Base-by-base conservation (phyloP, 1,284 basidiomycete species). In the Phylloporus sp. region DNA sequence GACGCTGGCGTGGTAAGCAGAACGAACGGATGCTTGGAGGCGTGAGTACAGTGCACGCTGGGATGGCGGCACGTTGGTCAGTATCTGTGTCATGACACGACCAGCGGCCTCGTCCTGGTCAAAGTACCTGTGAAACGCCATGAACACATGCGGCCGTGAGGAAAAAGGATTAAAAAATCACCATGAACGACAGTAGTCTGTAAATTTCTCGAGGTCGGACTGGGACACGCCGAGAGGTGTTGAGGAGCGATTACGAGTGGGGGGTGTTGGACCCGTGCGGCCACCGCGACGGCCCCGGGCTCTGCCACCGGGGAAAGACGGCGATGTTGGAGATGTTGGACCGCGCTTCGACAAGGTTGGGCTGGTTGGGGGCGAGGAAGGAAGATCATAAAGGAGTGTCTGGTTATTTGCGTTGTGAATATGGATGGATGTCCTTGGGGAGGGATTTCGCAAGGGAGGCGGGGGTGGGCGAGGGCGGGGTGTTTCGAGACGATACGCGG, bases 21-120 rank as follows among this genome's bases (percentile, higher is more conserved):
- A 88, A 57, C 92, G 88, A 60, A 94, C 91, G 25, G 90, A 90
- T 5, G 92, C 89, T 75, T 94, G 92, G 57, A 94, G 79, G 68
- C 91, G 88, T 41, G 91, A 88, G 76, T 90, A 94, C 2, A 92
- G 89, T 25, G 92, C 91, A 63, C 91, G 88, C 71, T 94, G 91
- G 2, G 90, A 89, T 12, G 91, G 86, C n/a, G 89, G 88, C n/a
- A 93, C 84, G 49, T 87, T 90, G 55, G 91, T 84, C 63, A 94
- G 82, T 8, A 88, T 92, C 72, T 93, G 89, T n/a, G 91, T 91
- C 90, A 94, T 93, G 66, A 84, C 80, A 63, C 88, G 87, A 39
- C 92, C 90, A 37, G 92, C 86, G 71, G 88, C 84, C 74, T 93
- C 89, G 74, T 93, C 90, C 78, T 94, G 92, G 69, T 88, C 82